Evolutionary conservation across 495 filamentous ascomycete species (phyloP).

Genomic region (Penicillium paradoxum): DNA sequence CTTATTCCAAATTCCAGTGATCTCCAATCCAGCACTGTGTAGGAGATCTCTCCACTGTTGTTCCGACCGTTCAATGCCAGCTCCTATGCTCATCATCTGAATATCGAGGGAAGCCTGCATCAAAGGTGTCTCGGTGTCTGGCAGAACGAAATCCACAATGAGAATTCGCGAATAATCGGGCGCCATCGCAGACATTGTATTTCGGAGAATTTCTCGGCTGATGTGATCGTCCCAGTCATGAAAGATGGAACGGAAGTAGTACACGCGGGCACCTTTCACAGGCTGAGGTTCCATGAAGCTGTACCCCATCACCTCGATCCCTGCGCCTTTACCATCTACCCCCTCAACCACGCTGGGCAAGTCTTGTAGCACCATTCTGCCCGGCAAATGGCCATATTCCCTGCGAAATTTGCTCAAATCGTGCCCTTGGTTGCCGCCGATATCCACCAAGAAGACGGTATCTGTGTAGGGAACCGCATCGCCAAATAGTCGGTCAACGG

Average conservation of each 20-base stretch:
- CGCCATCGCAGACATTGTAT: slow-evolving; percentile 36
- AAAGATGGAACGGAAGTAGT: slow-evolving; percentile 43
- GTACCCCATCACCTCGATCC: slow-evolving; percentile 32
- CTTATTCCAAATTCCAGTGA: slow-evolving; percentile 29
- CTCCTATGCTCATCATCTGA: slow-evolving; percentile 43
- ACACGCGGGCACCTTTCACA: slow-evolving; percentile 32
- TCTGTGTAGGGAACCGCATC: slow-evolving; percentile 19
- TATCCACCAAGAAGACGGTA: slow-evolving; percentile 36
- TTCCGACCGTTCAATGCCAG: slow-evolving; percentile 38
- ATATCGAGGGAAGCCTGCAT: slow-evolving; percentile 38
- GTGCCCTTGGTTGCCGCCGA: slow-evolving; percentile 41
- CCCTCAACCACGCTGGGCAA: slow-evolving; percentile 27
- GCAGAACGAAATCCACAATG: slow-evolving; percentile 38
- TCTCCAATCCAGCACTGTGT: slow-evolving; percentile 29
- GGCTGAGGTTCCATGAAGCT: slow-evolving; percentile 34
- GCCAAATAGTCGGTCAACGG: slow-evolving; percentile 22
- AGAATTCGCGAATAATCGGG: slow-evolving; percentile 33
- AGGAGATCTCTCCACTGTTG: slow-evolving; percentile 33
- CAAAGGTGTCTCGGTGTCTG: slow-evolving; percentile 29
- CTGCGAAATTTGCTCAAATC: slow-evolving; percentile 29
- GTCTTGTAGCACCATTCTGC: slow-evolving; percentile 30
- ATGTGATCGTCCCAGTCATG: slow-evolving; percentile 44
- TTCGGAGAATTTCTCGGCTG: slow-evolving; percentile 32
- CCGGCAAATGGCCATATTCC: slow-evolving; percentile 16
- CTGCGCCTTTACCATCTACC: slow-evolving; percentile 1